phyloP scores from a whole-genome alignment of 331 rosid species.

The Quercus lobata region DNA sequence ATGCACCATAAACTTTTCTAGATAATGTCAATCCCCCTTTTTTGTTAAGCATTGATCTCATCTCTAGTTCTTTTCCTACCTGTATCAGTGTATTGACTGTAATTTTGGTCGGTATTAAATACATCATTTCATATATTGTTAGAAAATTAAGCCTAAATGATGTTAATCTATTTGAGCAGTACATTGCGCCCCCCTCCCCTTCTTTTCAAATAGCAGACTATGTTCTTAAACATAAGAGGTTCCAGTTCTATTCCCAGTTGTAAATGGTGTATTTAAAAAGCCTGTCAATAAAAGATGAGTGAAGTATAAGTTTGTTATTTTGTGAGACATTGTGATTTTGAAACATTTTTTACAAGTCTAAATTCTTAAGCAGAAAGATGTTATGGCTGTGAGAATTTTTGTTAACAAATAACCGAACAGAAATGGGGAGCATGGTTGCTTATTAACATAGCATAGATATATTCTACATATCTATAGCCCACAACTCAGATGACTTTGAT shows the following conservation, averaged over 20 bases:
- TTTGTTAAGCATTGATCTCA: conserved; percentile 17
- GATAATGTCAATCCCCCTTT: background rate
- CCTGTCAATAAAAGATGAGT: conserved; percentile 10
- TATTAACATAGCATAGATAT: no score
- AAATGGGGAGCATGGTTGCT: no score
- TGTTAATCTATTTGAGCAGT: background rate
- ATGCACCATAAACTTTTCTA: conserved; percentile 40
- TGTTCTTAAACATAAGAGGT: conserved; percentile 12
- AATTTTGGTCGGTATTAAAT: conserved; percentile 22
- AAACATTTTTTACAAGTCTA: background rate
- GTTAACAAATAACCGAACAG: no score
- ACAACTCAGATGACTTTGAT: no score
- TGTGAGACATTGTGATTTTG: background rate
- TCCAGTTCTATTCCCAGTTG: conserved; percentile 17
- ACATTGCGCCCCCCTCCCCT: background rate
- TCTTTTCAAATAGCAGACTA: background rate
- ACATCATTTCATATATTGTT: conserved; percentile 10
- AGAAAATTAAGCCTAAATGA: no score
- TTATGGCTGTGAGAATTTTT: no score
- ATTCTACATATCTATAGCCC: no score
- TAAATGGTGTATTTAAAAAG: conserved; percentile 15
- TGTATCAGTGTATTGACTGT: conserved; percentile 1
- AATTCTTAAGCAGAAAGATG: background rate
- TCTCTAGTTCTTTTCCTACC: conserved; percentile 6
- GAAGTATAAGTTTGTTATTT: background rate